Conservation (phyloP, 2,329 filamentous ascomycete genomes). For the Fusarium pseudoanthophilum region DNA sequence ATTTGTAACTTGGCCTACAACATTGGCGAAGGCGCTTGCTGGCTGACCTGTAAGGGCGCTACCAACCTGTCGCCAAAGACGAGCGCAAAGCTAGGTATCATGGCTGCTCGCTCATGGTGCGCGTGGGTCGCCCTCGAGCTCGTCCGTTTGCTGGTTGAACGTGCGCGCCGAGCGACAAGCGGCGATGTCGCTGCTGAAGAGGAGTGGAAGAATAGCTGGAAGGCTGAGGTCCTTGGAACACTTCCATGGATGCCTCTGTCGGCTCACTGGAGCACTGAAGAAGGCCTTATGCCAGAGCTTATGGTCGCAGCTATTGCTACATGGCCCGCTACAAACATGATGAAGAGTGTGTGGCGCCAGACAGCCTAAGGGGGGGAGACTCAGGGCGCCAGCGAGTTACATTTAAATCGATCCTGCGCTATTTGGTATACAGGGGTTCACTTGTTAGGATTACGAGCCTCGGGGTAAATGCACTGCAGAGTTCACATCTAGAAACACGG, state of each 20-base stretch:
- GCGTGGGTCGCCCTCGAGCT: slow-evolving; percentile 82
- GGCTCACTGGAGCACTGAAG: slow-evolving; percentile 81
- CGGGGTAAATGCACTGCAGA: background rate
- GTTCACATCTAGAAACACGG: slow-evolving; percentile 13
- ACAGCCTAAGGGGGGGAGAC: slow-evolving; percentile 43
- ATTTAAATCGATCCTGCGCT: background rate
- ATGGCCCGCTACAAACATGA: slow-evolving; percentile 58
- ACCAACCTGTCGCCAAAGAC: slow-evolving; percentile 67
- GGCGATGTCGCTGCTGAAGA: slow-evolving; percentile 48
- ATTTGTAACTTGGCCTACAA: slow-evolving; percentile 76
- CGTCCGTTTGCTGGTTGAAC: slow-evolving; percentile 67
- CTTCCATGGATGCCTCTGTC: slow-evolving; percentile 84
- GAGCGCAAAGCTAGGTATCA: slow-evolving; percentile 71
- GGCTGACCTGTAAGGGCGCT: slow-evolving; percentile 78
- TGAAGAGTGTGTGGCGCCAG: slow-evolving; percentile 58
- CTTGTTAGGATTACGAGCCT: background rate
- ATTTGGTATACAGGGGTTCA: background rate
- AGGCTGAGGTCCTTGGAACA: slow-evolving; percentile 75
- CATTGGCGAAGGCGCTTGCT: slow-evolving; percentile 83
- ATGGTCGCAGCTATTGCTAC: slow-evolving; percentile 55
- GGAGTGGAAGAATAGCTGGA: slow-evolving; percentile 65
- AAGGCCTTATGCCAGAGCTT: slow-evolving; percentile 62
- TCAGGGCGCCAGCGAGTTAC: background rate
- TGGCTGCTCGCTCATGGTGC: slow-evolving; percentile 85
- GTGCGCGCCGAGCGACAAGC: slow-evolving; percentile 52